phyloP scores from a whole-genome alignment of 1,139 yeast genomes.

The Arxiozyma bovina region DNA sequence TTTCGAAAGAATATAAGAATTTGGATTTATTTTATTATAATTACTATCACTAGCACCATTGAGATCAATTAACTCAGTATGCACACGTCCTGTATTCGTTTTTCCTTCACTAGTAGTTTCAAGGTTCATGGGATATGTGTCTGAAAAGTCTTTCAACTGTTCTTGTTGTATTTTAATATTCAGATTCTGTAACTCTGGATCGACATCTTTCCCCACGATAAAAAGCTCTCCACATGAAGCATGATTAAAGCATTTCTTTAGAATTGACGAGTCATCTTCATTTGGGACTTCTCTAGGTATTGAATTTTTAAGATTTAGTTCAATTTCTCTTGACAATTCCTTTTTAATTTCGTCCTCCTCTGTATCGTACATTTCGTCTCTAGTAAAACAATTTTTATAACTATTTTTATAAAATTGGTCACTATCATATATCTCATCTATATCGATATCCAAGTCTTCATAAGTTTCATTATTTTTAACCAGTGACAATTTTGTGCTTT shows the following conservation, averaged over 20 bases:
- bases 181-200: background rate
- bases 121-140: background rate
- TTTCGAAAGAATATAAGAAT: background rate
- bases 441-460: conserved; percentile 4
- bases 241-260: background rate
- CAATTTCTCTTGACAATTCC: conserved; percentile 8
- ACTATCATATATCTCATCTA: conserved; percentile 1
- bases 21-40: background rate
- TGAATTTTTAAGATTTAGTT: conserved; percentile 6
- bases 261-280: background rate
- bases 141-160: background rate
- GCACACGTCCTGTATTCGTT: background rate
- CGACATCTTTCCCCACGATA: background rate
- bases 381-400: background rate
- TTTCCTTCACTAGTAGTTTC: background rate
- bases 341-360: conserved; percentile 4
- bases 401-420: background rate
- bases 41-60: background rate
- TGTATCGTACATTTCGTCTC: conserved; percentile 4
- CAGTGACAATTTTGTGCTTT: background rate
- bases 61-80: background rate
- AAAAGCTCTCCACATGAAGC: background rate
- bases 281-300: conserved; percentile 8
- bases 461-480: background rate
- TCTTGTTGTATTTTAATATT: background rate